Conservation (phyloP, 2,329 filamentous ascomycete species). For the Escovopsis sp. region DNA sequence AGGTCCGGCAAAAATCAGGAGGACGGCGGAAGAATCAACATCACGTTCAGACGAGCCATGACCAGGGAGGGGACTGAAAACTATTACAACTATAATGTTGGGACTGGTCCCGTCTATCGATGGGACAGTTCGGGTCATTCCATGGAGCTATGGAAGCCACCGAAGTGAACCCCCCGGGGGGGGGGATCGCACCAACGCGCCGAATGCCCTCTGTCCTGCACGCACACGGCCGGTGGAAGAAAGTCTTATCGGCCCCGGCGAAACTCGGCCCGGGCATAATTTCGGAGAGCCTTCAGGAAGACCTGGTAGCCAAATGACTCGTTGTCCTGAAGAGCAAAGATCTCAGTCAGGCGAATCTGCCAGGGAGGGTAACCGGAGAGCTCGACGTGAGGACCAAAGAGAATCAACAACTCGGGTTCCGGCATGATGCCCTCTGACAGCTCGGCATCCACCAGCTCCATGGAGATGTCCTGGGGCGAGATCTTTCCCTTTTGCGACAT, state of each 20-base stretch:
- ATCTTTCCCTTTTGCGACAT: conserved; percentile 90
- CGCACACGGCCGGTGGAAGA: no score
- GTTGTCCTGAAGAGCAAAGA: conserved; percentile 67
- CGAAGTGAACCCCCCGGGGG: conserved; percentile 1
- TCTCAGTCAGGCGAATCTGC: conserved; percentile 90
- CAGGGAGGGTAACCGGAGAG: conserved; percentile 89
- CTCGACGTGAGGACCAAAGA: conserved; percentile 74
- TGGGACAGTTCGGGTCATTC: conserved; percentile 46
- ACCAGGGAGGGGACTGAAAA: conserved; percentile 62
- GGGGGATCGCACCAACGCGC: no score
- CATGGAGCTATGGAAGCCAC: conserved; percentile 27
- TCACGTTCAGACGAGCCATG: conserved; percentile 61
- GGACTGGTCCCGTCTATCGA: conserved; percentile 49
- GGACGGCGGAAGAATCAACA: conserved; percentile 56
- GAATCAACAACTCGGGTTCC: conserved; percentile 78
- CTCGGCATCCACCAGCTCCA: conserved; percentile 79
- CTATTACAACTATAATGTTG: conserved; percentile 75
- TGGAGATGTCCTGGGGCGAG: conserved; percentile 63
- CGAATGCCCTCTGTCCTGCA: no score
- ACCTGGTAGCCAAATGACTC: conserved; percentile 84
- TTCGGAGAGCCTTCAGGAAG: conserved; percentile 72
- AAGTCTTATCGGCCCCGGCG: conserved; percentile 52
- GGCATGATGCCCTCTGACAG: conserved; percentile 64
- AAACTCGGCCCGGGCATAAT: conserved; percentile 79
- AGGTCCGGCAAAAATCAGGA: conserved; percentile 47